Evolutionary conservation across 139 green algal genomes (phyloP), one percentile per base, ranked within the genome.

Genomic region (Micromonas pusilla): DNA sequence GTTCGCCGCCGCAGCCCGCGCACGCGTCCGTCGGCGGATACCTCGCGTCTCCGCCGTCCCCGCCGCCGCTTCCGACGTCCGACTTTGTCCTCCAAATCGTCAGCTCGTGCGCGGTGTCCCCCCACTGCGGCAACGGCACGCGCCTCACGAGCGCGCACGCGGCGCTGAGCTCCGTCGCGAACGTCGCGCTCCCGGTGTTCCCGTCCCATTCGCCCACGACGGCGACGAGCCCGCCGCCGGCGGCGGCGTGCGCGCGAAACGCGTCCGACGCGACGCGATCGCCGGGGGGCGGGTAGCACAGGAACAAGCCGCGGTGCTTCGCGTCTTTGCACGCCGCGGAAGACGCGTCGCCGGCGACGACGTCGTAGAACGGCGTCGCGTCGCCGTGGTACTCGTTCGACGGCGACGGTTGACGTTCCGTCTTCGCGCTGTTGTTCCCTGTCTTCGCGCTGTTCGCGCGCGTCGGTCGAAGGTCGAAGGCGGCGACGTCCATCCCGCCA

Each of bases 31-130:
- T 21, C 13, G 28, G 23, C 26, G 65, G 28, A 26, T 45, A 72
- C 28, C 21, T 6, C 32, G 30, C n/a, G 32, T 39, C 21, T 72
- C 2, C 65, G 32, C 30, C 28, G 21, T 52, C 26, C 28, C 33
- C 28, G 23, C 33, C 28, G 4, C 19, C 65, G n/a, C 13, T 3
- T 13, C 13, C 28, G 32, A 26, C 4, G 4, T 39, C 13, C 65
- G 65, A 52, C 65, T 57, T 57, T 57, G 9, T 32, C 28, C 65
- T 72, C 65, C 65, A 72, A 72, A 72, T 72, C 26, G 26, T 72
- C 4, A 72, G 33, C 13, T 72, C 65, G 65, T 52, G 28, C 65
- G 28, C 21, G 3, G 26, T 52, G 30, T 72, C 65, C 13, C 65
- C 30, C 26, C n/a, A 37, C 13, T 37, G 13, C 13, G 26, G 26